phyloP scores from a whole-genome alignment of 306 rosid species.

The Rosa persica region DNA sequence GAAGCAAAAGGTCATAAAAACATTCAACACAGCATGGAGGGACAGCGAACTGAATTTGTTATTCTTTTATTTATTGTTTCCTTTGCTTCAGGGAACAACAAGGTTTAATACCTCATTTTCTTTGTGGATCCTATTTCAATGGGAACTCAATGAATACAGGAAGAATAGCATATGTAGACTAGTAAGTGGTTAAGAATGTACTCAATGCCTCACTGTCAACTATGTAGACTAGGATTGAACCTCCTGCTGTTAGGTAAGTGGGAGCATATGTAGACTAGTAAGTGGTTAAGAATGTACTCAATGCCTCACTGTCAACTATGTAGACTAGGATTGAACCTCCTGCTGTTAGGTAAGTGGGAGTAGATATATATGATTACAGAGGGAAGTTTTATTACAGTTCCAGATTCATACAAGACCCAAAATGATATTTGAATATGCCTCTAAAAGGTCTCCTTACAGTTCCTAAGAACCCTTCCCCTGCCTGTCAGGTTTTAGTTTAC shows the following conservation, averaged over 20 bases:
- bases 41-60: slow-evolving; percentile 31
- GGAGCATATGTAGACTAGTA: too few relatives aligned
- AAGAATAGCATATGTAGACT: too few relatives aligned
- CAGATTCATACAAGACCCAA: slow-evolving; percentile 29
- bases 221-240: too few relatives aligned
- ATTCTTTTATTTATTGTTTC: slow-evolving; percentile 31
- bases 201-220: too few relatives aligned
- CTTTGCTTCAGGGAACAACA: slow-evolving; percentile 50
- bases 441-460: slow-evolving; percentile 30
- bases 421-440: slow-evolving; percentile 28
- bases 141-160: too few relatives aligned
- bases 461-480: slow-evolving; percentile 36
- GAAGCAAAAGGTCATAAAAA: slow-evolving; percentile 5
- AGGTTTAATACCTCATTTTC: slow-evolving; percentile 27
- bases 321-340: too few relatives aligned
- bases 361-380: background rate
- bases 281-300: too few relatives aligned
- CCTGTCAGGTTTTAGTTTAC: slow-evolving; percentile 30
- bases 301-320: too few relatives aligned
- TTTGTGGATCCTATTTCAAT: too few relatives aligned
- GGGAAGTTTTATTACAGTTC: slow-evolving; percentile 21
- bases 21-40: slow-evolving; percentile 15
- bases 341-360: too few relatives aligned
- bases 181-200: too few relatives aligned
- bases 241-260: background rate